Base-by-base conservation (phyloP, 768 basidiomycete genomes). In the Boletellus emodensis region DNA sequence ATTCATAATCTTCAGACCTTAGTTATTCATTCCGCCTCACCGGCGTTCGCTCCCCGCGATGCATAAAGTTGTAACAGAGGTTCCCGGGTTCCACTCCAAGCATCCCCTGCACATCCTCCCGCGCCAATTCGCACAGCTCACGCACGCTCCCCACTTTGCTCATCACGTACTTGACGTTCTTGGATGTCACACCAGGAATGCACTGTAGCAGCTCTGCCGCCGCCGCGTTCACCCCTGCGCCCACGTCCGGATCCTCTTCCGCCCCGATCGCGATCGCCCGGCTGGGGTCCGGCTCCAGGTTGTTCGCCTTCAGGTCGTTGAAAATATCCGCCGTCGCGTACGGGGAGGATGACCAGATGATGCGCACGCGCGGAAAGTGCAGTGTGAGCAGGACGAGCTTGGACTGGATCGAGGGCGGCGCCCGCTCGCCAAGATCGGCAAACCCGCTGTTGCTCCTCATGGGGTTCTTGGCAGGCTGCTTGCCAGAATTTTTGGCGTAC, bases 331-430 rank as follows among this genome's bases (percentile, higher is more conserved):
- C 79, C 0, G 92, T 94, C 17, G 89, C 87, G 61, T 93, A 90
- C 0, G 96, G 91, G 1, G 94, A 97, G 2, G 94, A 94, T 0
- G 94, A 94, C 96, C 96, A 98, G 64, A 99, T 90, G 62, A 97
- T 89, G 39, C 92, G 84, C 3, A 99, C 72, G 13, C 90, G 85
- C 0, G 94, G 96, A 65, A 98, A 98, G 7, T 88, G 77, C 24
- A 98, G 80, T 1, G 87, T 85, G 6, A 99, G 81, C 14, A 98
- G 78, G 26, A 90, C 91, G 33, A 99, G 80, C 60, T 96, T 96
- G n/a, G 89, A 84, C 67, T 97, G 95, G 17, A 97, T 75, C 39
- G 81, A 75, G 14, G 82, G 75, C 1, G 74, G 36, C 66, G 80
- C 58, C 43, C 71, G 58, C 18, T 30, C 30, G 30, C 30, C 30